These are phyloP conservation scores for Pythium sp. DNA, from an alignment of 352 stramenopile genomes.

Conservation along the genomic window DNA sequence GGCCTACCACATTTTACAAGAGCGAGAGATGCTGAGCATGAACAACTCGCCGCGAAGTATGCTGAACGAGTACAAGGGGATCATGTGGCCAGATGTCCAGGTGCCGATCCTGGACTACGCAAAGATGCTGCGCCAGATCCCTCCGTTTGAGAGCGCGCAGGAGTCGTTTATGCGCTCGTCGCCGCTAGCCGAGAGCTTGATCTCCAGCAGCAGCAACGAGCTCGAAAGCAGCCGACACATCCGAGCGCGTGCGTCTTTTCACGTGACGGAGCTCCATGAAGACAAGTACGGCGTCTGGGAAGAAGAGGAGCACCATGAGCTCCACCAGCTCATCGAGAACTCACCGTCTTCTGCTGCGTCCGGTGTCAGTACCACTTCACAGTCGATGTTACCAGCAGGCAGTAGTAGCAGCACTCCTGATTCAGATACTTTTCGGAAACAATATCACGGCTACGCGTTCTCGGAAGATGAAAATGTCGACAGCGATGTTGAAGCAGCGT, in stretches of 20 bases:
- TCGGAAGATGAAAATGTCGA: conserved; percentile 76
- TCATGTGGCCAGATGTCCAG: conserved; percentile 40
- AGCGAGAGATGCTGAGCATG: conserved; percentile 62
- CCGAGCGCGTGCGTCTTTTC: conserved; percentile 57
- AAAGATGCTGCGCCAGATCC: conserved; percentile 44
- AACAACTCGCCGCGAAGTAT: conserved; percentile 60
- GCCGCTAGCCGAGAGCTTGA: conserved; percentile 56
- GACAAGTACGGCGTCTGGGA: conserved; percentile 11
- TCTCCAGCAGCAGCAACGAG: conserved; percentile 22
- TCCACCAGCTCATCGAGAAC: conserved; percentile 14
- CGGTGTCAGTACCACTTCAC: neutral
- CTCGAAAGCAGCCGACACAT: conserved; percentile 30
- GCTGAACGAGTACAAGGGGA: conserved; percentile 29
- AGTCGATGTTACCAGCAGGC: neutral
- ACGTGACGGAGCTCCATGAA: conserved; percentile 25
- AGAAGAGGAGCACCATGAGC: neutral
- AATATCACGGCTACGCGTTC: conserved; percentile 80
- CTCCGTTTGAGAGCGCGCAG: conserved; percentile 45
- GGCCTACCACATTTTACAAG: conserved; percentile 78
- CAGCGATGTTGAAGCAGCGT: conserved; percentile 56
- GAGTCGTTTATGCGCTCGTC: conserved; percentile 58
- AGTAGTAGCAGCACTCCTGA: neutral
- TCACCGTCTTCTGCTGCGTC: neutral
- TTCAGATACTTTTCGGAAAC: conserved; percentile 15
- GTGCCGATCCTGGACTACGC: conserved; percentile 47